Base-by-base conservation (phyloP, 495 filamentous ascomycete genomes). In the Lasiosphaeris hirsuta region DNA sequence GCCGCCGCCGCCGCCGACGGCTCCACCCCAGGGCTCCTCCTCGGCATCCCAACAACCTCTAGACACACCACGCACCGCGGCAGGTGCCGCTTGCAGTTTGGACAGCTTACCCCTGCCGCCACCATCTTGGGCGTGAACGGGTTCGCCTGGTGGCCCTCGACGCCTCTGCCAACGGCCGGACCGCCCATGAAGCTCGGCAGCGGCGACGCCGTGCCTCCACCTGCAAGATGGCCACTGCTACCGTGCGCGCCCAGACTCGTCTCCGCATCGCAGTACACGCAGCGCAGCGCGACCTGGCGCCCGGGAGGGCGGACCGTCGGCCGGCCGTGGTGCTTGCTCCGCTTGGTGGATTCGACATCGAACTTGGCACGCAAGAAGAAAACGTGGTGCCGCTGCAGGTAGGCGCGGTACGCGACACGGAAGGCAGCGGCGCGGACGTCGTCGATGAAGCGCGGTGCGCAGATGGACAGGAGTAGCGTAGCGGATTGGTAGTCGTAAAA, bases 401-500 rank as follows among this genome's bases (percentile, higher is more conserved):
- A 85, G 48, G 79, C 77, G 36, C 92, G 81, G 72, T 97, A 97
- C 18, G 82, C 85, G 58, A 85, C 86, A 42, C 90, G 88, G 88
- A 93, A 96, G 37, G 85, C 78, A 5, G 81, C 78, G 60, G 89
- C 90, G 59, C 89, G 85, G 34, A 85, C 68, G 65, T 94, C 88
- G 65, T 86, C 82, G 69, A 96, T 83, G 71, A 92, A 95, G 9
- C 85, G 83, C 0, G 95, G 93, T 18, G 85, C 82, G 51, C 88
- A 88, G 63, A 90, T 84, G 46, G 90, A 87, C 65, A 94, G 84
- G 45, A 92, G 85, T 0, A 97, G 78, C 1, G 92, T 86, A 3
- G 95, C 88, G 0, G 94, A 96, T 71, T 97, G 94, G 4, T 92
- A 79, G 68, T 98, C 94, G 59, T 84, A 81, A 71, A 87, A 96